Base-by-base conservation (phyloP, 441 rosid species). In the Adansonia gregorii region DNA sequence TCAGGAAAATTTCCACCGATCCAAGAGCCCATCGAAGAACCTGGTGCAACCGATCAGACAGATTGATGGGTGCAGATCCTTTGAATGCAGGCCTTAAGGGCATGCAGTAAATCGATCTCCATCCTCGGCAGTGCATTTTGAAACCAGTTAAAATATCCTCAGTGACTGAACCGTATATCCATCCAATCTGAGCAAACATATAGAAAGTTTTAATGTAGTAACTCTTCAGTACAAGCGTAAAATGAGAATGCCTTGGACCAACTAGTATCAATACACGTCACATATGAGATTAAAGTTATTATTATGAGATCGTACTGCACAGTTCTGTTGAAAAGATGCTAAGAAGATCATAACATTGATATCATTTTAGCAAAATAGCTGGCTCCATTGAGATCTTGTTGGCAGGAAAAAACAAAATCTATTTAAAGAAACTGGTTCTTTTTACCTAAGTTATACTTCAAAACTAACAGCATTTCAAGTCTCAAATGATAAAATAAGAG, bases 1-100 rank as follows among this genome's bases (percentile, higher is more conserved):
- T 96, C 77, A 96, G 87, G 87, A 95, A 94, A 72, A 96, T 94
- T 87, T 96, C 99, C 0, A 96, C 94, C 0, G 99, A 94, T 17
- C 99, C 99, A 76, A 95, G 98, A 70, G 99, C 99, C 99, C 99
- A 95, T 43, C 98, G 92, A 8, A 95, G 93, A 84, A 95, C 99
- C 82, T 95, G 99, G 79, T 90, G 93, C 82, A 95, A 83, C 77
- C 99, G 83, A 82, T 96, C 99, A 5, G 99, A 96, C 59, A 96
- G 88, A 85, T 96, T 96, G 90, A 95, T 94, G 6, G 99, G 99
- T 35, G 99, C 99, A 76, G 98, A 94, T 43, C 98, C 99, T 86
- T 96, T 94, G 84, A 96, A 96, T 75, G 97, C 97, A 0, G 98
- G 97, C 87, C 98, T 89, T 73, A 87, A 48, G 6, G 98, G 99